Evolutionary conservation across 768 basidiomycete species (phyloP), one percentile per base, ranked within the genome.

Genomic region (Astraeus odoratus): DNA sequence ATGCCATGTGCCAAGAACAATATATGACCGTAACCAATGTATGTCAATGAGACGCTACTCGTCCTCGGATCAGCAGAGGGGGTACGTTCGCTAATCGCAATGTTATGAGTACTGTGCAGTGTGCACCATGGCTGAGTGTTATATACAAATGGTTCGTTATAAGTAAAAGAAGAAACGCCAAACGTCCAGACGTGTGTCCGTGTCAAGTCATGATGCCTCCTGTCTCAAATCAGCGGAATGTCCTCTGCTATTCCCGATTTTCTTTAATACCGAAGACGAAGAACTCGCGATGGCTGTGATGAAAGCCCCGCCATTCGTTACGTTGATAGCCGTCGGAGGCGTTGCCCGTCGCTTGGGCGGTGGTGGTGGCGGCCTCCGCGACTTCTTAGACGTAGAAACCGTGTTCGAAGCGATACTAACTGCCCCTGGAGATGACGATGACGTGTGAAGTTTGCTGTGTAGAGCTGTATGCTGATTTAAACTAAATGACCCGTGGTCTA

Each of bases 311-410:
- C 73, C 56, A 44, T 73, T 69, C 1, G 72, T 73, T 39, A 59
- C 68, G 24, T 67, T 69, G 1, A 73, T 64, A 8, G 86, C 83
- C 36, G 82, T 70, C 13, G 85, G 81, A 26, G 86, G 86, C 1
- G 86, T 79, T 53, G 83, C 84, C 56, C 86, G 67, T 36, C 85
- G 71, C 56, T 79, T 78, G 3, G 74, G 74, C 16, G 83, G 82
- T 8, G 80, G 74, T n/a, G 86, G 80, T 0, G 85, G 81, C 2
- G 84, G 74, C 44, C 78, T 64, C 44, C 75, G 70, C 41, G 42
- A 38, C 46, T 59, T 60, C 23, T 48, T 57, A n/a, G 57, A 58
- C 27, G 51, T 51, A 25, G 46, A 43, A 37, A 57, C 50, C 9
- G 47, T 43, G 42, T 47, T 43, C 31, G 55, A 27, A 35, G 48